Base-by-base conservation (phyloP, 805 yeast species). In the Candida glaebosa region DNA sequence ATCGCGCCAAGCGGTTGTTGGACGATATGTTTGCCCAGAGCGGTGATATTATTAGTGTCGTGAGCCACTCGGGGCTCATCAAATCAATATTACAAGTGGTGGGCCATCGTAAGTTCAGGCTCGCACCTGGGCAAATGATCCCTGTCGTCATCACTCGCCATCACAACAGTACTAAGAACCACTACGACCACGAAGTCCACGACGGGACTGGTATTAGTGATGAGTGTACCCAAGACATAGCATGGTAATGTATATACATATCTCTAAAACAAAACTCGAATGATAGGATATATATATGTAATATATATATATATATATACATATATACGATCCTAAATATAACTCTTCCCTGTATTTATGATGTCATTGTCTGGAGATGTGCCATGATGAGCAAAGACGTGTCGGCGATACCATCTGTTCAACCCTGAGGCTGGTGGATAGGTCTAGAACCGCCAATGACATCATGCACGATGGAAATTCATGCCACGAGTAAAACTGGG, bases 1-100 rank as follows among this genome's bases (percentile, higher is more conserved):
- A 50, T 24, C 45, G 69, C 30, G 65, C 66, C 18, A 45, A 42
- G 6, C 14, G 43, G n/a, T 46, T 63, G 15, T 48, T 63, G 31
- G 51, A 57, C 32, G 63, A 59, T 25, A 51, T 63, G 7, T 63
- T 63, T 39, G 17, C 44, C n/a, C 59, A 56, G 37, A 26, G 43
- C 8, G 50, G 46, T 34, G 37, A 37, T 2, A 44, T 61, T 4
- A 52, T 63, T 22, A 57, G 62, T 7, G 34, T 63, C 5, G 61
- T 62, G 10, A 38, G 64, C 1, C 69, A 63, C 44, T 48, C 57
- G 2, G 67, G 65, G 3, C 37, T 58, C 12, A 60, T 62, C 18
- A 48, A 43, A 34, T 57, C 63, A 1, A 33, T 63, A 18, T 49
- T 63, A 31, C 47, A 56, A 19, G 52, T 55, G 2, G 38, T 60